Conservation (phyloP, 169 alveolate genomes). For the Blepharisma undulans region DNA sequence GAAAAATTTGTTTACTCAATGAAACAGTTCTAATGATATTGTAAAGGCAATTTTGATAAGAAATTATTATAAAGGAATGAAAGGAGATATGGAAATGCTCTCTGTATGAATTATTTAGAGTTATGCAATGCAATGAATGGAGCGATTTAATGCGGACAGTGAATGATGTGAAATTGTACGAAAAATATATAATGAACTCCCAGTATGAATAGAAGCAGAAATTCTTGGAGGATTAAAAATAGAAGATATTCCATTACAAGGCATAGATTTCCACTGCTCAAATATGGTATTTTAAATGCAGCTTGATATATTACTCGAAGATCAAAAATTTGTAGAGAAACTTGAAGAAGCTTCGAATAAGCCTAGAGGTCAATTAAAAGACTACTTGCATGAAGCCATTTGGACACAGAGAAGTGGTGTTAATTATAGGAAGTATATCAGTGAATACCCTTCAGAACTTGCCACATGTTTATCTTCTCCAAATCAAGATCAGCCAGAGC, state of each 20-base stretch:
- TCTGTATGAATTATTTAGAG: not conserved
- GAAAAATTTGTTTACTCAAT: not conserved
- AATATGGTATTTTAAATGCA: not conserved
- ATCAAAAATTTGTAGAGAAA: not conserved
- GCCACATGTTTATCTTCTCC: not conserved
- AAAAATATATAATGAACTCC: not conserved
- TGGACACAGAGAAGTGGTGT: not conserved
- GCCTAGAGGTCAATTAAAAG: not conserved
- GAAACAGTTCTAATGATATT: not conserved
- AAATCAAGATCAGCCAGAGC: not conserved
- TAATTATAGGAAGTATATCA: not conserved
- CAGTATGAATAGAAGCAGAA: not conserved
- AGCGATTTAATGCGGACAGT: not conserved
- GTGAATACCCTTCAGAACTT: not conserved
- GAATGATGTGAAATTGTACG: not conserved
- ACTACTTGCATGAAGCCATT: not conserved
- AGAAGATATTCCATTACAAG: not conserved
- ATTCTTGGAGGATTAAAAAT: not conserved
- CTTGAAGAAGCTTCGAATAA: not conserved
- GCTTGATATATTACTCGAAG: not conserved
- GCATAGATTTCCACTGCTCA: constrained; percentile 20
- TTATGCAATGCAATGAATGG: not conserved
- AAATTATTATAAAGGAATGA: constrained; percentile 20
- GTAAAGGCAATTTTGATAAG: not conserved
- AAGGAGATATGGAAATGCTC: constrained; percentile 20